Percentiles rank a stretch among this genome's conserved stretches.
Evolutionary conservation across 228 moss, liverwort and hornwort species (phyloP).

Genomic region (Sphagnum fallax): DNA sequence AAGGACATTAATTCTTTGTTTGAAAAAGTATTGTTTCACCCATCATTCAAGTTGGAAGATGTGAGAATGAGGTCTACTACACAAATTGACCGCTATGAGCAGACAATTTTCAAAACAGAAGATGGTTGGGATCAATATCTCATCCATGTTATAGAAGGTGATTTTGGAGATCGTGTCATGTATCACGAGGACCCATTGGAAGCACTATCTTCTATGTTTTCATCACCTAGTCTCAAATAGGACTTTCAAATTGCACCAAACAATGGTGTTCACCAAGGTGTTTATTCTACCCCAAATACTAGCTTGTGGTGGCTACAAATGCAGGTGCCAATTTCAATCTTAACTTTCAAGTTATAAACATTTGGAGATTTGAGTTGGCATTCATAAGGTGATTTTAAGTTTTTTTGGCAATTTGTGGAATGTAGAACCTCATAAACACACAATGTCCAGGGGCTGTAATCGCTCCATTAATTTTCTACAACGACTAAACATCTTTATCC

Average conservation of each 20-base stretch:
- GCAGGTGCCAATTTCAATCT: not conserved
- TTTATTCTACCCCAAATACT: not conserved
- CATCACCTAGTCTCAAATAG: not conserved
- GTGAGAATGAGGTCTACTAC: not conserved
- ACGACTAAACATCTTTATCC: not conserved
- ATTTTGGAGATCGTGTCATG: not conserved
- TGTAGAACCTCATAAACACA: not conserved
- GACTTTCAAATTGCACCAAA: not conserved
- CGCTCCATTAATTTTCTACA: slow-evolving; percentile 2
- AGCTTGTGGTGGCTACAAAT: not conserved
- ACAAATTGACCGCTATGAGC: not conserved
- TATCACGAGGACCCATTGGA: not conserved
- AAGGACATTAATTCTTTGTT: not conserved
- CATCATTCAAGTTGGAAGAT: slow-evolving; percentile 1
- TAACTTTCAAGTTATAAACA: not conserved
- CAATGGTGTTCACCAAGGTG: not conserved
- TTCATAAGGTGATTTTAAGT: not conserved
- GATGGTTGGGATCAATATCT: not conserved
- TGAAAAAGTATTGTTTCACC: not conserved
- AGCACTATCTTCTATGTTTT: not conserved
- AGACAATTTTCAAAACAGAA: not conserved
- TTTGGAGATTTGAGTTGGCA: too few relatives aligned
- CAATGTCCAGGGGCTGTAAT: not conserved
- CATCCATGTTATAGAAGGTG: not conserved
- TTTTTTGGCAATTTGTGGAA: not conserved